These are phyloP conservation scores for Cucurbita ficifolia DNA, from an alignment of 306 rosid genomes.

Conservation along the genomic window DNA sequence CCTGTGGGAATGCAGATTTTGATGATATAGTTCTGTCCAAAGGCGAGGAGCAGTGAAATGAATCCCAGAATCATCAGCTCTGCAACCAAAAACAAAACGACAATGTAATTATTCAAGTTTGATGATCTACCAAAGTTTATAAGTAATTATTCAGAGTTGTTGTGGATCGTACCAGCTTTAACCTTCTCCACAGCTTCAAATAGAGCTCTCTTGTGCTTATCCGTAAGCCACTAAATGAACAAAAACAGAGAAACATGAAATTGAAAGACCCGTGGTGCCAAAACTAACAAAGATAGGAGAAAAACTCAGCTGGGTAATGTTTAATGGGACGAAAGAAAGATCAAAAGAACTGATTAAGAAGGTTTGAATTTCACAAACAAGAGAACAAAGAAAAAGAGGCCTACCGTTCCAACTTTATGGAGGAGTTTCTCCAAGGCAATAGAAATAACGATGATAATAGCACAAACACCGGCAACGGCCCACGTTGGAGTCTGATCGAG, in stretches of 20 bases:
- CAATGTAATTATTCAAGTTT: neutral
- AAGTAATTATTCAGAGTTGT: neutral
- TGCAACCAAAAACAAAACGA: conserved; percentile 21
- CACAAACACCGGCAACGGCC: conserved; percentile 82
- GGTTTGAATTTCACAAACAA: neutral
- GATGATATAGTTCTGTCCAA: conserved; percentile 63
- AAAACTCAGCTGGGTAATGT: neutral
- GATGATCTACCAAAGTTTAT: neutral
- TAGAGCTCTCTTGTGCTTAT: conserved; percentile 52
- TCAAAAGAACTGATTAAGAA: neutral
- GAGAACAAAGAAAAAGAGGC: neutral
- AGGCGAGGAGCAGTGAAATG: conserved; percentile 75
- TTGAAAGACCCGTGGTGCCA: neutral
- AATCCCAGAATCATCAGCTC: conserved; percentile 96
- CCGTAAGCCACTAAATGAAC: conserved; percentile 32
- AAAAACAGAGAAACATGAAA: neutral
- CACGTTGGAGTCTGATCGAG: conserved; percentile 85
- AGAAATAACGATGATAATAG: conserved; percentile 62
- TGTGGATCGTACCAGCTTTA: conserved; percentile 50
- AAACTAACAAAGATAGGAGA: neutral
- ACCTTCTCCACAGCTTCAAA: conserved; percentile 84
- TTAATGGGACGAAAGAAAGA: no score
- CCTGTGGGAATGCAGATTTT: conserved; percentile 51
- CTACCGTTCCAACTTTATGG: conserved; percentile 65
- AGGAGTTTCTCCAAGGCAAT: conserved; percentile 50